phyloP scores from a whole-genome alignment of 2,329 filamentous ascomycete species.

The Pseudogymnoascus sp. region DNA sequence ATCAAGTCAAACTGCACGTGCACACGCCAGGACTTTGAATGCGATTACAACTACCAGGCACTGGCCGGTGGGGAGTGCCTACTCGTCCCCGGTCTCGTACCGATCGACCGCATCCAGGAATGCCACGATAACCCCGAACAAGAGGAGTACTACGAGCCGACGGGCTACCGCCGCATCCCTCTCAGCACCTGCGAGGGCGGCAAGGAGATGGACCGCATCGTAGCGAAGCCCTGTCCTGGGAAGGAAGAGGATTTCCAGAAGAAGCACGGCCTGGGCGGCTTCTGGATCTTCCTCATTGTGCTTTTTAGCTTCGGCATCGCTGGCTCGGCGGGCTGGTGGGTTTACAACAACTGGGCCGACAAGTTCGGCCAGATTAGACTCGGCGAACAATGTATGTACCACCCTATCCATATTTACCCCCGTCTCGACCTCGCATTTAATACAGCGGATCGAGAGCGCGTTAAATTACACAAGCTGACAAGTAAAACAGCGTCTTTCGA shows the following conservation, averaged over 20 bases:
- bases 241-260: constrained; percentile 77
- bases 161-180: constrained; percentile 83
- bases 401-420: background rate
- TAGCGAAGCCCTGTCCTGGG: constrained; percentile 60
- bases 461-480: constrained; percentile 16
- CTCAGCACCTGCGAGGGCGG: constrained; percentile 81
- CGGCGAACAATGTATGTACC: constrained; percentile 54
- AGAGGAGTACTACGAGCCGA: constrained; percentile 75
- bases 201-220: constrained; percentile 61
- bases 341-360: constrained; percentile 75
- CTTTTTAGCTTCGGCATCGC: constrained; percentile 67
- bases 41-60: constrained; percentile 90
- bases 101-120: constrained; percentile 50
- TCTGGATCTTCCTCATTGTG: constrained; percentile 79
- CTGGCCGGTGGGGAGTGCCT: constrained; percentile 68
- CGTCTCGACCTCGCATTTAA: background rate
- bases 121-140: constrained; percentile 59
- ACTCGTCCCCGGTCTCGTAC: constrained; percentile 66
- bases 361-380: constrained; percentile 91
- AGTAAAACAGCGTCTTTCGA: constrained; percentile 43
- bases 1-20: constrained; percentile 73
- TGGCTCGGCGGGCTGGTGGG: constrained; percentile 69
- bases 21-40: constrained; percentile 82
- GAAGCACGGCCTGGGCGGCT: constrained; percentile 62
- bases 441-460: background rate